These are phyloP conservation scores for Imleria badia DNA, from an alignment of 768 basidiomycete genomes.

Conservation along the genomic window DNA sequence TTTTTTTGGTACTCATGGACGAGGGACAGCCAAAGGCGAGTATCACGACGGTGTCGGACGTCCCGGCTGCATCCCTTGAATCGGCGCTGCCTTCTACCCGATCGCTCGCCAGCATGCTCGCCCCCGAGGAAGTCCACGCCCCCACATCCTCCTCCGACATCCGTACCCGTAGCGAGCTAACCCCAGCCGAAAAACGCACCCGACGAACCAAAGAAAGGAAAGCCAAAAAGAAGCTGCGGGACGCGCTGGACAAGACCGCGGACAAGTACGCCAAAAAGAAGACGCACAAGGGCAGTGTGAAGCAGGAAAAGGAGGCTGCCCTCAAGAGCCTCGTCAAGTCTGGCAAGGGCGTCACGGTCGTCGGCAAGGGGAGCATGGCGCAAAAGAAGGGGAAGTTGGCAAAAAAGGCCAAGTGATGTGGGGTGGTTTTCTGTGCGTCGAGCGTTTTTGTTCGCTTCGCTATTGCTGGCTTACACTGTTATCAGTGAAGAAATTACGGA, in stretches of 20 bases:
- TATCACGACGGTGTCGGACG: constrained; percentile 82
- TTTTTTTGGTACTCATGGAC: background rate
- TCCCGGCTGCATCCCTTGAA: constrained; percentile 80
- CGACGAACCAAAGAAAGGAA: constrained; percentile 70
- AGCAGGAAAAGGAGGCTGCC: constrained; percentile 83
- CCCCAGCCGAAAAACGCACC: constrained; percentile 78
- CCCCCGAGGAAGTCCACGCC: constrained; percentile 89
- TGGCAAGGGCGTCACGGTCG: constrained; percentile 83
- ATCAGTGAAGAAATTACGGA: background rate
- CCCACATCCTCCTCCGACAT: constrained; percentile 49
- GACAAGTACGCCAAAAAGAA: constrained; percentile 55
- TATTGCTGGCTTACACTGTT: background rate
- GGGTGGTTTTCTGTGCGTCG: constrained; percentile 2
- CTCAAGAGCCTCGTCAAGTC: constrained; percentile 79
- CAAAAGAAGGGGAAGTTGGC: constrained; percentile 21
- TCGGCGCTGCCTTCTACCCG: constrained; percentile 86
- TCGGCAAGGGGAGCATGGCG: constrained; percentile 62
- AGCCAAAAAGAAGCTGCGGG: constrained; percentile 64
- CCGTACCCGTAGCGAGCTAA: constrained; percentile 75
- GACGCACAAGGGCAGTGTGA: constrained; percentile 44
- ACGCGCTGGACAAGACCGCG: constrained; percentile 60
- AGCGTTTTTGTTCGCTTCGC: background rate
- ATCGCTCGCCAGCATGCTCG: constrained; percentile 75
- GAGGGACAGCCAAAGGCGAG: constrained; percentile 74
- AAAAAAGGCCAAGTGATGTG: constrained; percentile 27